A percentile compares a stretch with the other conserved stretches of the same genome.
phyloP scores from a whole-genome alignment of 139 green algal genomes.

The Ostreobium quekettii region DNA sequence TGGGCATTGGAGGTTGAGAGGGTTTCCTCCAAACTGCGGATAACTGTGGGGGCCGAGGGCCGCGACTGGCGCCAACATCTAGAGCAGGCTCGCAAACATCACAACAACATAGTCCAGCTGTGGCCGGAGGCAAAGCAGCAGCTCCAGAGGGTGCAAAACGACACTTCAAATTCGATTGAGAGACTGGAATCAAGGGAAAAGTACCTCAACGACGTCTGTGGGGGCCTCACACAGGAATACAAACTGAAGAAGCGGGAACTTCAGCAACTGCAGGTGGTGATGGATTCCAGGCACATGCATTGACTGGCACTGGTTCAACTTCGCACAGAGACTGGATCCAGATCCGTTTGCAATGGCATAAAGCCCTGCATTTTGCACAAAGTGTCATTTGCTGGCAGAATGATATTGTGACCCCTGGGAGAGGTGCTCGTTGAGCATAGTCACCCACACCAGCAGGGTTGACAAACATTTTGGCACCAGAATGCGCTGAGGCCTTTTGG shows the following conservation, averaged over 20 bases:
- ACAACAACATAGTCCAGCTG: background rate
- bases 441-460: no score
- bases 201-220: slow-evolving; percentile 49
- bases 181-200: slow-evolving; percentile 57
- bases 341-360: no score
- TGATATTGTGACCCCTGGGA: no score
- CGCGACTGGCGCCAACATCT: slow-evolving; percentile 70
- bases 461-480: no score
- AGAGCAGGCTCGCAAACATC: slow-evolving; percentile 34
- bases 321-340: no score
- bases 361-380: no score
- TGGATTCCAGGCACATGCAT: no score
- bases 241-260: slow-evolving; percentile 19
- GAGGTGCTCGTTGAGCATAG: no score
- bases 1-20: slow-evolving; percentile 68
- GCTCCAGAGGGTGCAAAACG: slow-evolving; percentile 12
- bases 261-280: slow-evolving; percentile 2
- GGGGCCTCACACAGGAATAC: background rate
- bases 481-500: no score
- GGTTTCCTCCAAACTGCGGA: slow-evolving; percentile 52
- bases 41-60: slow-evolving; percentile 45
- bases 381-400: no score
- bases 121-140: slow-evolving; percentile 19
- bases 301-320: no score
- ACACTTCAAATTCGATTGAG: slow-evolving; percentile 37